phyloP scores from a whole-genome alignment of 257 asterid genomes.

The Knoxia roxburghii region DNA sequence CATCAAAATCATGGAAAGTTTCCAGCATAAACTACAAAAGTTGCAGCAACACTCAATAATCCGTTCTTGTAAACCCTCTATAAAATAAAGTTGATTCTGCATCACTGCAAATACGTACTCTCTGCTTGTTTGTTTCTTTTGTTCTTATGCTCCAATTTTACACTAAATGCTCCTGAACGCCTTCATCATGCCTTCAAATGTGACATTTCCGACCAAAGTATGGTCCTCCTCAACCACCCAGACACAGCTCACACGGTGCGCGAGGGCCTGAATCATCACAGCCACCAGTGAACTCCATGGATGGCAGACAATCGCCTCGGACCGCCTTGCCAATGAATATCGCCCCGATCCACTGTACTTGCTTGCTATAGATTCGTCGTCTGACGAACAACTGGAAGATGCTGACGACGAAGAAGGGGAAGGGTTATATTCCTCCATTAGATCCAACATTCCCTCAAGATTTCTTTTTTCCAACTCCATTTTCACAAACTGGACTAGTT shows the following conservation, averaged over 20 bases:
- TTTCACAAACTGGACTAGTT: slow-evolving; percentile 52
- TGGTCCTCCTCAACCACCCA: slow-evolving; percentile 75
- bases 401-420: slow-evolving; percentile 26
- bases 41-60: background rate
- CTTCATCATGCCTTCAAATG: slow-evolving; percentile 52
- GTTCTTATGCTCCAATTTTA: slow-evolving; percentile 20
- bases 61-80: background rate
- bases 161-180: slow-evolving; percentile 37
- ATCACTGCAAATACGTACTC: background rate
- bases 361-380: slow-evolving; percentile 43
- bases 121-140: background rate
- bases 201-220: slow-evolving; percentile 57
- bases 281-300: slow-evolving; percentile 73
- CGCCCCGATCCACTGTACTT: slow-evolving; percentile 29
- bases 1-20: too few relatives aligned
- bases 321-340: slow-evolving; percentile 41
- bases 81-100: background rate
- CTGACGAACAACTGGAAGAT: slow-evolving; percentile 60
- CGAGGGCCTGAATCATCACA: slow-evolving; percentile 73
- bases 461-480: slow-evolving; percentile 51
- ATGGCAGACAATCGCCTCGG: slow-evolving; percentile 61
- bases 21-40: too few relatives aligned
- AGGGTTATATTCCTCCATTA: slow-evolving; percentile 57
- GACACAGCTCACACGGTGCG: slow-evolving; percentile 58
- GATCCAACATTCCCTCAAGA: slow-evolving; percentile 43